Conservation (phyloP, 306 rosid genomes). For the Fagus crenata region DNA sequence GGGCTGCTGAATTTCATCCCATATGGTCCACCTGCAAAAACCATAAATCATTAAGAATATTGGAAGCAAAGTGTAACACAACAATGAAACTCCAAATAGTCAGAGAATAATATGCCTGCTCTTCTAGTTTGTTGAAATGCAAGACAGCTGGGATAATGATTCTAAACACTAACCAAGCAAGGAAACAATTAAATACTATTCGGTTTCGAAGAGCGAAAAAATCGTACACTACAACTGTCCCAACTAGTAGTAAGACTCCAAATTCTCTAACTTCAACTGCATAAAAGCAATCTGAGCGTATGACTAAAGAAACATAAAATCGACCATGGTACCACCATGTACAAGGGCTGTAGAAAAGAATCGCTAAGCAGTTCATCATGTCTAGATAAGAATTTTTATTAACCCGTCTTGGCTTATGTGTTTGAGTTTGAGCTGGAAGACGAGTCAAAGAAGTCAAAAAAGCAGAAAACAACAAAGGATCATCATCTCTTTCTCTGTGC, state of each 20-base stretch:
- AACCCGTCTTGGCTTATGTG: no score
- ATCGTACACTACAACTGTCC: background rate
- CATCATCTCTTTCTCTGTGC: background rate
- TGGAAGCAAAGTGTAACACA: background rate
- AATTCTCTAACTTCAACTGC: background rate
- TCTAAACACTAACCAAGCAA: background rate
- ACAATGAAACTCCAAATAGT: constrained; percentile 6
- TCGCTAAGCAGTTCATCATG: background rate
- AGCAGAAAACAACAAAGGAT: background rate
- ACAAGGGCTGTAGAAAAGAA: background rate
- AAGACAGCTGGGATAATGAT: background rate
- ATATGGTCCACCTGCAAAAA: constrained; percentile 62
- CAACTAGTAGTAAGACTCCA: background rate
- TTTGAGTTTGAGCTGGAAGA: no score
- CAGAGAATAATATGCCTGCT: background rate
- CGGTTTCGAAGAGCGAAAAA: background rate
- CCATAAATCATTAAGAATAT: constrained; percentile 27
- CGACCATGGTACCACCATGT: background rate
- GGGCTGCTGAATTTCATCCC: constrained; percentile 60
- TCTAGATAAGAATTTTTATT: background rate
- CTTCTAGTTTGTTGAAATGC: background rate
- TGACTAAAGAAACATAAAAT: no score
- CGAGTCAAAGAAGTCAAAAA: background rate
- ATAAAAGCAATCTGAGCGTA: background rate
- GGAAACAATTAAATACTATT: background rate